Evolutionary conservation across 495 filamentous ascomycete species (phyloP), one percentile per base, ranked within the genome.

Genomic region (Hyaloscypha bicolor): DNA sequence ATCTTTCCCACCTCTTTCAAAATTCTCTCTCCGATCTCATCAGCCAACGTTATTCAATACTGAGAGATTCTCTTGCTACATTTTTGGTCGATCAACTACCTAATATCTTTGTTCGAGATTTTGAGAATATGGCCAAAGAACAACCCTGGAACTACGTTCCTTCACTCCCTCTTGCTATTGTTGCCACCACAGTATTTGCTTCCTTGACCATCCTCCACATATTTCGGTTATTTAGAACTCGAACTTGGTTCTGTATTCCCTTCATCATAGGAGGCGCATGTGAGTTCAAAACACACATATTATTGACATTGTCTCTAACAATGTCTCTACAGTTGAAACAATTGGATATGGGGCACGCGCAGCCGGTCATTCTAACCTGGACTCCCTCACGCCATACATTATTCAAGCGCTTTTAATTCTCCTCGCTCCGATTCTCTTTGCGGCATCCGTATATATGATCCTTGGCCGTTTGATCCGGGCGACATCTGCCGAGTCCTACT

Each of bases 241-340:
- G 81, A 21, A 77, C 79, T 22, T 86, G 82, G 84, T 87, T 85
- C 76, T 80, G 85, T 77, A 79, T 87, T 25, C 79, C 82, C 6
- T 86, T 89, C 70, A 61, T 80, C 55, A 74, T 88, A 22, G 85
- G 86, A 32, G 83, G 80, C 14, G 61, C 80, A 31, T 75, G 84
- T 88, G 75, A 31, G 62, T 56, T 6, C 21, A 74, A 68, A 25
- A n/a, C 83, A 77, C 14, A 5, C 21, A 53, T 25, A 58, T 25
- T 9, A 32, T 56, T 33, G 42, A 16, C 42, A 48, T 48, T 25
- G 2, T n/a, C 42, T 9, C 42, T n/a, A 48, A 48, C 42, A 48
- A 1, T 68, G 74, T 3, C 33, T 48, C 35, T 9, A 16, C 33
- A 71, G 72, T 82, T 30, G 82, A 81, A 65, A 75, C 76, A 6